These are phyloP conservation scores for Hondaea fermentalgiana DNA, from an alignment of 108 stramenopile genomes.

Conservation along the genomic window DNA sequence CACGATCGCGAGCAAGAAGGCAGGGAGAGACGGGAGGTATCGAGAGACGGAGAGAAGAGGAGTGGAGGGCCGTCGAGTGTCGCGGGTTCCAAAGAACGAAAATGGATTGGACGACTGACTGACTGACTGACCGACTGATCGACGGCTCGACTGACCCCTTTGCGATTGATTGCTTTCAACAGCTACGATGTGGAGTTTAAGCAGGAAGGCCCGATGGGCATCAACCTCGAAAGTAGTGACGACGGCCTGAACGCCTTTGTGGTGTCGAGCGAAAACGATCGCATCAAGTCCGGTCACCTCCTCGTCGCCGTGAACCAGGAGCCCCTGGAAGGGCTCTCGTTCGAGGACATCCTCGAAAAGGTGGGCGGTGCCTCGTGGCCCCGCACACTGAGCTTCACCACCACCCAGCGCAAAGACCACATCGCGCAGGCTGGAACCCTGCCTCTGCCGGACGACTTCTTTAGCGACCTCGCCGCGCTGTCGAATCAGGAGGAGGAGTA, in stretches of 20 bases:
- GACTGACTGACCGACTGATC: too few relatives aligned
- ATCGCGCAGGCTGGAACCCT: not conserved
- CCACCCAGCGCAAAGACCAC: not conserved
- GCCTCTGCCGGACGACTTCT: not conserved
- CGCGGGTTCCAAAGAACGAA: too few relatives aligned
- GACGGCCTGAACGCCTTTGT: slow-evolving; percentile 7
- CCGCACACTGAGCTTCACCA: not conserved
- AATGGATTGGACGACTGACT: too few relatives aligned
- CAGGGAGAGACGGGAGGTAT: too few relatives aligned
- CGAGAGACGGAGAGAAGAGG: too few relatives aligned
- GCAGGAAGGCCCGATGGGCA: slow-evolving; percentile 2
- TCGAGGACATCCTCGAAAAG: slow-evolving; percentile 1
- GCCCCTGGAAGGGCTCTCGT: slow-evolving; percentile 6
- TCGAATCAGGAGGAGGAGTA: not conserved
- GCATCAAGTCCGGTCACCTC: not conserved
- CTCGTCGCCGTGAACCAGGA: not conserved
- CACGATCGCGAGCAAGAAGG: too few relatives aligned
- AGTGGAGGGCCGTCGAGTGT: too few relatives aligned
- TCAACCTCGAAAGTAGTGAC: slow-evolving; percentile 13
- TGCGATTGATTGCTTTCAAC: not conserved
- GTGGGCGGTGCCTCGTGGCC: not conserved
- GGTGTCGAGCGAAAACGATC: not conserved
- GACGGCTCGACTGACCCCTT: too few relatives aligned
- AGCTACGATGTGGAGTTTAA: slow-evolving; percentile 2
- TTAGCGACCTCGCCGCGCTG: not conserved